These are phyloP conservation scores for Gelatoporia subvermispora DNA, from an alignment of 768 basidiomycete genomes.

Conservation along the genomic window DNA sequence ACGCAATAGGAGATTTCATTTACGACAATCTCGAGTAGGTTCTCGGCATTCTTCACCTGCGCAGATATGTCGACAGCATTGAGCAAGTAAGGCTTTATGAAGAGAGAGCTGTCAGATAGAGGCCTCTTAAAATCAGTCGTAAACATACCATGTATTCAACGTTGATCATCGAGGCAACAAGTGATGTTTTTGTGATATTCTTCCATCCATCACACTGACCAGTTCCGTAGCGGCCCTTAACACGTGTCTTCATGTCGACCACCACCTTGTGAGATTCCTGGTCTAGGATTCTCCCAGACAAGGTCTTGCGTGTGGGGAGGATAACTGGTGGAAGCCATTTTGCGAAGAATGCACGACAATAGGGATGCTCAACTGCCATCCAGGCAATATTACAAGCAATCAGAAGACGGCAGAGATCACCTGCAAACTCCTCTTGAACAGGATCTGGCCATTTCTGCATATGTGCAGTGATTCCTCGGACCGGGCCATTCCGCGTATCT, in stretches of 20 bases:
- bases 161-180: slow-evolving; percentile 22
- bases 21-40: slow-evolving; percentile 18
- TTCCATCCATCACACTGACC: slow-evolving; percentile 29
- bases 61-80: slow-evolving; percentile 20
- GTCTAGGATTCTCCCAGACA: slow-evolving; percentile 18
- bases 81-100: not conserved
- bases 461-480: too few species aligned
- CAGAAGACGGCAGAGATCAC: slow-evolving; percentile 2
- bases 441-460: not conserved
- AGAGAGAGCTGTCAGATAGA: slow-evolving; percentile 10
- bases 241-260: not conserved
- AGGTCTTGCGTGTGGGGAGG: slow-evolving; percentile 9
- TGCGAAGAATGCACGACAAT: not conserved
- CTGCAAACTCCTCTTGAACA: not conserved
- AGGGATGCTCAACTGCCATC: not conserved
- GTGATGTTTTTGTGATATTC: slow-evolving; percentile 21
- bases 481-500: too few species aligned
- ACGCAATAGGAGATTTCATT: slow-evolving; percentile 20
- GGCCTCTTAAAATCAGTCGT: slow-evolving; percentile 3
- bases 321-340: not conserved
- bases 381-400: slow-evolving; percentile 3
- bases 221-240: slow-evolving; percentile 18
- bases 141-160: slow-evolving; percentile 19
- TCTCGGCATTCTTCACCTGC: slow-evolving; percentile 21
- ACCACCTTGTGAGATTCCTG: slow-evolving; percentile 12